phyloP scores from a whole-genome alignment of 805 yeast species.

The Kluyveromyces dobzhanskii region DNA sequence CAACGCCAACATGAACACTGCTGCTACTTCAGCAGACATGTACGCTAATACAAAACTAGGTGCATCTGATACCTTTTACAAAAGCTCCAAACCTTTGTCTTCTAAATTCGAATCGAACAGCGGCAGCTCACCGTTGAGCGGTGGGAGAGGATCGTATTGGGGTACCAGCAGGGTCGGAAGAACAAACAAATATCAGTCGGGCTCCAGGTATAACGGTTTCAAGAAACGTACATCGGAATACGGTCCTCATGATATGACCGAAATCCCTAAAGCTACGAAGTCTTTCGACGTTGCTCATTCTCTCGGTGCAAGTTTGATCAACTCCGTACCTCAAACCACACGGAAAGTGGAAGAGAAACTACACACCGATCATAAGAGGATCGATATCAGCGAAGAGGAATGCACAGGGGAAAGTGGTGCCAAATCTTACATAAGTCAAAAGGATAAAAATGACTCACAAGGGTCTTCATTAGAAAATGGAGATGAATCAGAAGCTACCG shows the following conservation, averaged over 20 bases:
- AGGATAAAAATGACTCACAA: background rate
- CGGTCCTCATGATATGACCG: background rate
- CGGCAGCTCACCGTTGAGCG: background rate
- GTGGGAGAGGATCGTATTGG: conserved; percentile 2
- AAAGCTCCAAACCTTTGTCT: too few relatives aligned
- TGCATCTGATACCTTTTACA: background rate
- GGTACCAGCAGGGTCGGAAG: background rate
- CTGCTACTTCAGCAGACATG: background rate
- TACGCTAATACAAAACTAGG: background rate
- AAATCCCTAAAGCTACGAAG: conserved; percentile 1
- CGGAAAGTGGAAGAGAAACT: conserved; percentile 15
- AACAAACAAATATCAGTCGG: background rate
- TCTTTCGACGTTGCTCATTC: conserved; percentile 9
- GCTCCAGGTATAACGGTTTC: conserved; percentile 3
- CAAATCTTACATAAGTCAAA: background rate
- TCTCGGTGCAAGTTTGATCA: conserved; percentile 23
- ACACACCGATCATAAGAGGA: conserved; percentile 11
- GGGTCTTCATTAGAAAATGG: too few relatives aligned
- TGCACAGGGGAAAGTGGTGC: background rate
- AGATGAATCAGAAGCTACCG: too few relatives aligned
- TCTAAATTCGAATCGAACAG: background rate
- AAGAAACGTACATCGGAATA: conserved; percentile 1
- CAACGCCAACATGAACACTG: too few relatives aligned
- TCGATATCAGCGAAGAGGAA: conserved; percentile 4
- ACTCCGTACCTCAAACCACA: conserved; percentile 22